phyloP scores from a whole-genome alignment of 495 filamentous ascomycete genomes.

The Penicillium alfredii region DNA sequence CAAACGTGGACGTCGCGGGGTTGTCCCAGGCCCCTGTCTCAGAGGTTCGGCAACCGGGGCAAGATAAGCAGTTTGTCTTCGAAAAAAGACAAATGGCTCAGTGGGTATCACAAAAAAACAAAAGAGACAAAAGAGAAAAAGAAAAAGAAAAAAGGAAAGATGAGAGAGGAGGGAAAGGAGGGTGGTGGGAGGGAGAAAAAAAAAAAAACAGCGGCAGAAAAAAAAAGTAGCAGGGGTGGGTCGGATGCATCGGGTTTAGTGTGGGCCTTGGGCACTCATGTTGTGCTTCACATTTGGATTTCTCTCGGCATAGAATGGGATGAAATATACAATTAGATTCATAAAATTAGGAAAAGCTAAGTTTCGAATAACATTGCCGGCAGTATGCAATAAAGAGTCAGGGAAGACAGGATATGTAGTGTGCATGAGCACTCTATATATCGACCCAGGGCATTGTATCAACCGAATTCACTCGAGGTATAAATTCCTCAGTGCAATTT shows the following conservation, averaged over 20 bases:
- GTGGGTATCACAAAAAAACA: slow-evolving; percentile 35
- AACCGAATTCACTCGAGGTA: too few species aligned
- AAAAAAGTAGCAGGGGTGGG: slow-evolving; percentile 23
- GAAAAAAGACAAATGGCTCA: slow-evolving; percentile 30
- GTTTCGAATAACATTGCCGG: too few species aligned
- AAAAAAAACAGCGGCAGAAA: slow-evolving; percentile 16
- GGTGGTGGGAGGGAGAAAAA: slow-evolving; percentile 16
- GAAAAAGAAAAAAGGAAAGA: slow-evolving; percentile 18
- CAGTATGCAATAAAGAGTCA: too few species aligned
- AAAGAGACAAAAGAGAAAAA: slow-evolving; percentile 23
- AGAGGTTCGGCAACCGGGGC: slow-evolving; percentile 13
- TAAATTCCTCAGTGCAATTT: too few species aligned
- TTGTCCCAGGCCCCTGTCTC: slow-evolving; percentile 22
- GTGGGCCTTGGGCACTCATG: slow-evolving; percentile 7
- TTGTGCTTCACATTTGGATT: slow-evolving; percentile 4
- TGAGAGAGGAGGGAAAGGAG: slow-evolving; percentile 14
- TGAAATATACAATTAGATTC: too few species aligned
- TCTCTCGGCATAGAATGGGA: background rate
- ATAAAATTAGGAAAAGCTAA: too few species aligned
- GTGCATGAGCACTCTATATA: too few species aligned
- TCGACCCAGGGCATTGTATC: too few species aligned
- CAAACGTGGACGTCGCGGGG: slow-evolving; percentile 2
- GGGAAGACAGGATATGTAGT: too few species aligned
- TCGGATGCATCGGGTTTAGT: slow-evolving; percentile 15
- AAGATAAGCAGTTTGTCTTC: slow-evolving; percentile 31